These are phyloP conservation scores for Jimgerdemannia flammicorona DNA, from an alignment of 192 early-diverging fungal genomes.

Conservation along the genomic window DNA sequence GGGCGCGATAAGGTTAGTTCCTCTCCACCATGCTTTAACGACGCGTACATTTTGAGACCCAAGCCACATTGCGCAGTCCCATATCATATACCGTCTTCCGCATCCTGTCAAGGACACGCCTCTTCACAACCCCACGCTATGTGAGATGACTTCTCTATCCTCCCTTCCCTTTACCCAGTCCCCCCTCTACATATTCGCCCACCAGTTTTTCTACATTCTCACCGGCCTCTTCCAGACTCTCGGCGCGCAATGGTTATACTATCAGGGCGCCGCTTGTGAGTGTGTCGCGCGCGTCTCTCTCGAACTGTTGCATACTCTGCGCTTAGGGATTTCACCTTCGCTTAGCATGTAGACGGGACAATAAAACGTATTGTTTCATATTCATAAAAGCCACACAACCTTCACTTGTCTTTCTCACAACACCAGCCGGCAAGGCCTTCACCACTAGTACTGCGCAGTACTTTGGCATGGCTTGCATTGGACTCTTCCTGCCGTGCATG, in stretches of 20 bases:
- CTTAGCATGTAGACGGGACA: no score
- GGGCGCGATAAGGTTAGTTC: no score
- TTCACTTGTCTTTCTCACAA: no score
- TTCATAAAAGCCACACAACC: no score
- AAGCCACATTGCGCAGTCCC: no score
- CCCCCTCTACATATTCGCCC: slow-evolving; percentile 1
- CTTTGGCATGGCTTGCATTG: slow-evolving; percentile 36
- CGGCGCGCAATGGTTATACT: slow-evolving; percentile 52
- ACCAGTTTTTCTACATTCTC: slow-evolving; percentile 45
- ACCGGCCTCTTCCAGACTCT: slow-evolving; percentile 51
- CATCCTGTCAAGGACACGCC: no score
- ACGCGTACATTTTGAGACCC: no score
- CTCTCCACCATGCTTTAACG: no score
- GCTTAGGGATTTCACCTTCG: not conserved
- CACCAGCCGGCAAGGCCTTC: not conserved
- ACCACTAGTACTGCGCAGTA: slow-evolving; percentile 20
- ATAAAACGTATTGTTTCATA: no score
- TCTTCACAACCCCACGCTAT: not conserved
- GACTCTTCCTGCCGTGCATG: slow-evolving; percentile 27
- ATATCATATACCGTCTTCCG: no score
- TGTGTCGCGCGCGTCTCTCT: not conserved
- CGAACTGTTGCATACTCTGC: no score
- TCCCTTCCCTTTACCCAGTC: not conserved
- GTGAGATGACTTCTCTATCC: not conserved
- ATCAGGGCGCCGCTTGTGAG: slow-evolving; percentile 58